Conservation (phyloP, 345 rosid species). For the Lepidium sativum region DNA sequence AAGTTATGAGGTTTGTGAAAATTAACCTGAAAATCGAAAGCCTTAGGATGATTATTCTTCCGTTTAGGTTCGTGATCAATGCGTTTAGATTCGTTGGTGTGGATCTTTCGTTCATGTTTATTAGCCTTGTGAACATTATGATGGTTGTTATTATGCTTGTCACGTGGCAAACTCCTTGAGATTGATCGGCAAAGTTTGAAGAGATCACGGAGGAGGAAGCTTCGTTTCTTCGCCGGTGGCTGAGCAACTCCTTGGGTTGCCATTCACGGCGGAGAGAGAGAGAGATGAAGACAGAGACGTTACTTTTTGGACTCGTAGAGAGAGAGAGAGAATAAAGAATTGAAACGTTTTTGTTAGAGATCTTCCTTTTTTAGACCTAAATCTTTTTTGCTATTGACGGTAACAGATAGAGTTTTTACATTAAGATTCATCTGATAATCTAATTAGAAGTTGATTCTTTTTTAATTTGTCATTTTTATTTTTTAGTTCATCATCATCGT, state of each 20-base stretch:
- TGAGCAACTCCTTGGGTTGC: constrained; percentile 23
- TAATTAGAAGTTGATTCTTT: not conserved
- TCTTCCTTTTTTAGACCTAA: constrained; percentile 6
- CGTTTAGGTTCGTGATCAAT: not conserved
- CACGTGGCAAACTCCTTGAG: constrained; percentile 20
- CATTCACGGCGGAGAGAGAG: constrained; percentile 19
- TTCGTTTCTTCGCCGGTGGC: constrained; percentile 22
- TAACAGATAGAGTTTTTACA: not conserved
- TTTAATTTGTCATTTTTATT: not conserved
- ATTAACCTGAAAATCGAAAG: not conserved
- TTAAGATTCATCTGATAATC: not conserved
- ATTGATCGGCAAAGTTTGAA: constrained; percentile 26
- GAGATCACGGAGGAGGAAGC: constrained; percentile 23
- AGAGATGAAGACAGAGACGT: not conserved
- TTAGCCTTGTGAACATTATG: not conserved
- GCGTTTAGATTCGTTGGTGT: not conserved
- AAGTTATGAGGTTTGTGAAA: not conserved
- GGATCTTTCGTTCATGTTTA: not conserved
- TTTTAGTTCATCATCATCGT: not conserved
- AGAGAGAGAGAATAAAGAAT: not conserved
- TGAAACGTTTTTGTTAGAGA: not conserved
- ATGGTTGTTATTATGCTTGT: constrained; percentile 14
- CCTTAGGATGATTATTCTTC: not conserved
- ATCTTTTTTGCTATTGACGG: not conserved
- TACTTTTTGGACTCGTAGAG: not conserved